These are phyloP conservation scores for Nannochloris sp. DNA, from an alignment of 139 green algal species.

Conservation along the genomic window DNA sequence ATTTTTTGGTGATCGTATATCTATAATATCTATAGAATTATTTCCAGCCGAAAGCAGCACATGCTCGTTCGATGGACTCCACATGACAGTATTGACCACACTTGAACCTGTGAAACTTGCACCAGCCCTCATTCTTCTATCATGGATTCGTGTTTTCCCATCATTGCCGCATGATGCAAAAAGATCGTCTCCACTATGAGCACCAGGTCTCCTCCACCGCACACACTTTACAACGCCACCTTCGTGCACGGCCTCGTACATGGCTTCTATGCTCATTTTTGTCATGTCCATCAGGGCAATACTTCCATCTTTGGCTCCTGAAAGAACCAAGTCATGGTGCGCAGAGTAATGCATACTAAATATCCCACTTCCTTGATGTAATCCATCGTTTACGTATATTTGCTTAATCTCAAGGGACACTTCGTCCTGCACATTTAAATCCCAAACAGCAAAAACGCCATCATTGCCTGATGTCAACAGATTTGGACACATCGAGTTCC, in stretches of 20 bases:
- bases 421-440: conserved; percentile 5
- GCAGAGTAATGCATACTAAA: conserved; percentile 25
- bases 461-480: conserved; percentile 30
- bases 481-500: neutral
- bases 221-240: conserved; percentile 29
- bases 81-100: conserved; percentile 22
- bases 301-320: conserved; percentile 21
- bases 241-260: conserved; percentile 16
- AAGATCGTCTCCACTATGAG: neutral
- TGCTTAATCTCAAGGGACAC: neutral
- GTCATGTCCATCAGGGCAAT: conserved; percentile 4
- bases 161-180: conserved; percentile 36
- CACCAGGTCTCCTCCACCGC: conserved; percentile 13
- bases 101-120: neutral
- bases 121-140: neutral
- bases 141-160: conserved; percentile 8
- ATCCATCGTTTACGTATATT: neutral
- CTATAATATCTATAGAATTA: conserved; percentile 22
- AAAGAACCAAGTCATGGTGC: conserved; percentile 3
- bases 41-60: conserved; percentile 17
- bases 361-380: conserved; percentile 23
- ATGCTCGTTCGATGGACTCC: conserved; percentile 16
- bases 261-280: too few species aligned
- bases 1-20: conserved; percentile 18
- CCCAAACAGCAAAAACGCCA: conserved; percentile 24